Evolutionary conservation across 345 rosid genomes (phyloP).

Genomic region (Combretum micranthum): DNA sequence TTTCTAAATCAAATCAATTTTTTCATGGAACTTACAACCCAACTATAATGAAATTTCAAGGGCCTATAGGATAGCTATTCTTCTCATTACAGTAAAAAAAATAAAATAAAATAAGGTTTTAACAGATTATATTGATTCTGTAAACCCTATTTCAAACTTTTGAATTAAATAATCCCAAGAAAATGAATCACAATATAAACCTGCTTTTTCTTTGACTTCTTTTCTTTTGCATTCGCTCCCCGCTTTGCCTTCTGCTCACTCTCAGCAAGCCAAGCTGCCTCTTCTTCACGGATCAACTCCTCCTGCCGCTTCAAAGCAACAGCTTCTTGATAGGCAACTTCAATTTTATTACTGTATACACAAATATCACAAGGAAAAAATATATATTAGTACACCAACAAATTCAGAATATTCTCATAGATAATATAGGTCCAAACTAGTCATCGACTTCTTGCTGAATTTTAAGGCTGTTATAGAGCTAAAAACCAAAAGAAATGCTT

Average conservation of each 20-base stretch:
- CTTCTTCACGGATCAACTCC: slow-evolving; percentile 94
- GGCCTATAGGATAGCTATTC: no score
- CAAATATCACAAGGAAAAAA: slow-evolving; percentile 7
- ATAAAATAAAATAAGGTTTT: no score
- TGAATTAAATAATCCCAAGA: neutral
- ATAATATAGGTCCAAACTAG: no score
- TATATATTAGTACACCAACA: neutral
- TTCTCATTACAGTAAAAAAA: no score
- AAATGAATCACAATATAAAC: slow-evolving; percentile 15
- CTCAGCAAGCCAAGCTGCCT: slow-evolving; percentile 74
- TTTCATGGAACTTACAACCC: no score
- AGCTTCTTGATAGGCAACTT: slow-evolving; percentile 91
- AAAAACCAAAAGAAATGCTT: no score
- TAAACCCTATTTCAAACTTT: neutral
- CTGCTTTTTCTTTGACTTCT: slow-evolving; percentile 91
- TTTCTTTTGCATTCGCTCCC: slow-evolving; percentile 64
- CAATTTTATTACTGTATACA: slow-evolving; percentile 67
- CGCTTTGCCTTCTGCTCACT: slow-evolving; percentile 78
- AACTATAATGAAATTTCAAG: no score
- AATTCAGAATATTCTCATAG: neutral
- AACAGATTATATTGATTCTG: no score
- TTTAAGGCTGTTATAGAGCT: no score
- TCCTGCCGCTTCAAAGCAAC: slow-evolving; percentile 91
- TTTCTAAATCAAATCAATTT: no score
- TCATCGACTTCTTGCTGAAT: no score